Evolutionary conservation across 495 filamentous ascomycete species (phyloP).

Genomic region (Daldinia caldariorum): DNA sequence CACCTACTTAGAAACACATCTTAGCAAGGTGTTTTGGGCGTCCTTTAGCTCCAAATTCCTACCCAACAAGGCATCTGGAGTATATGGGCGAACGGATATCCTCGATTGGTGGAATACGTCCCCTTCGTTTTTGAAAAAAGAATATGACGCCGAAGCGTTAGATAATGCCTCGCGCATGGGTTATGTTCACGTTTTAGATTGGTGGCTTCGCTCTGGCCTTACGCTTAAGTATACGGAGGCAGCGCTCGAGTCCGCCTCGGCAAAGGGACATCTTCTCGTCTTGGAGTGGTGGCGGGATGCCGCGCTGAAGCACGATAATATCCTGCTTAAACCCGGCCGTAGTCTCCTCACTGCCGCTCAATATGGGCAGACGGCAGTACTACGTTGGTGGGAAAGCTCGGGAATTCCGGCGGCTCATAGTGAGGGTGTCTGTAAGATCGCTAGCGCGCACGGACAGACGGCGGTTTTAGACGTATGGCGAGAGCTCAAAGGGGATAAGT

Average conservation of each 20-base stretch:
- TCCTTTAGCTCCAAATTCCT: constrained; percentile 83
- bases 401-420: constrained; percentile 77
- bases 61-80: constrained; percentile 83
- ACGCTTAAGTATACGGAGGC: constrained; percentile 84
- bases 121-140: constrained; percentile 79
- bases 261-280: constrained; percentile 81
- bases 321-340: constrained; percentile 77
- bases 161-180: constrained; percentile 86
- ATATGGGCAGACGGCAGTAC: constrained; percentile 72
- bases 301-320: constrained; percentile 52
- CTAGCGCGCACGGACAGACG: constrained; percentile 86
- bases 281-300: constrained; percentile 91
- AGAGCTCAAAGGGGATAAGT: constrained; percentile 76
- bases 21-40: constrained; percentile 81
- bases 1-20: constrained; percentile 78
- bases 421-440: constrained; percentile 82
- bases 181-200: constrained; percentile 84
- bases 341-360: constrained; percentile 83
- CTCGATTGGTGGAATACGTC: constrained; percentile 85
- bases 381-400: constrained; percentile 85
- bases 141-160: constrained; percentile 78
- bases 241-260: constrained; percentile 85
- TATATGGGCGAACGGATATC: constrained; percentile 85
- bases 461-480: constrained; percentile 86
- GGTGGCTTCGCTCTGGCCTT: constrained; percentile 87